phyloP scores from a whole-genome alignment of 441 rosid genomes.

The Sinapis alba region DNA sequence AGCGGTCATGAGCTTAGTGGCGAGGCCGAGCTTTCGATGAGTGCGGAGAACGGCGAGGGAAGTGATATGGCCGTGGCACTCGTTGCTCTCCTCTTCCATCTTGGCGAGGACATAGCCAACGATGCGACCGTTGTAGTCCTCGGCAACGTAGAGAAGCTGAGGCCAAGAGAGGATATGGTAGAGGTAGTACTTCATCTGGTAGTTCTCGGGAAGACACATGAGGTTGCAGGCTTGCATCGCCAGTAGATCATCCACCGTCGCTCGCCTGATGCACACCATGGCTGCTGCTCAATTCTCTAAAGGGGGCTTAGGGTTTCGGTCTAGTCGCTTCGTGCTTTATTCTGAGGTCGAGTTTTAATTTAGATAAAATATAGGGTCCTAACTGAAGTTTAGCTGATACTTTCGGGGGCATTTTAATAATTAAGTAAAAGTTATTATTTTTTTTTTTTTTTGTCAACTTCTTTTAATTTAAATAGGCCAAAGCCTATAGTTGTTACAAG shows the following conservation, averaged over 20 bases:
- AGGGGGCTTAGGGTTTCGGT: constrained; percentile 36
- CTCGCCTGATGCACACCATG: constrained; percentile 97
- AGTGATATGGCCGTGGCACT: constrained; percentile 99
- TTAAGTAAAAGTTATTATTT: neutral
- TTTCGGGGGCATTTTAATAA: neutral
- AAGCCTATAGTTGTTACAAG: too few species aligned
- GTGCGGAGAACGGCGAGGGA: constrained; percentile 99
- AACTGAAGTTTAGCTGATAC: neutral
- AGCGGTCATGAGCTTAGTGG: constrained; percentile 98
- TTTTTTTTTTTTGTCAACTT: too few species aligned
- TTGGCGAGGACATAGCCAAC: constrained; percentile 96
- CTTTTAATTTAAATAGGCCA: too few species aligned
- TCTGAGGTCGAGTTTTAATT: neutral
- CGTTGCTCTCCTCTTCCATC: constrained; percentile 97
- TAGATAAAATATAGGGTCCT: neutral
- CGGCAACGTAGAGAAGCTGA: constrained; percentile 96
- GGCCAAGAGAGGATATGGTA: constrained; percentile 99
- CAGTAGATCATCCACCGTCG: constrained; percentile 86
- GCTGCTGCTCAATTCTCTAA: constrained; percentile 19
- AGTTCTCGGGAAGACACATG: constrained; percentile 92
- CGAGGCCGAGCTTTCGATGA: constrained; percentile 91
- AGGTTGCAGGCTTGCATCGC: constrained; percentile 98
- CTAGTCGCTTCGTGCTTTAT: neutral
- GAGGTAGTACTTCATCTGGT: constrained; percentile 97
- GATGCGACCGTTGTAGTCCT: constrained; percentile 92